Evolutionary conservation across 2,329 filamentous ascomycete species (phyloP).

Genomic region (Nakataea oryzae): DNA sequence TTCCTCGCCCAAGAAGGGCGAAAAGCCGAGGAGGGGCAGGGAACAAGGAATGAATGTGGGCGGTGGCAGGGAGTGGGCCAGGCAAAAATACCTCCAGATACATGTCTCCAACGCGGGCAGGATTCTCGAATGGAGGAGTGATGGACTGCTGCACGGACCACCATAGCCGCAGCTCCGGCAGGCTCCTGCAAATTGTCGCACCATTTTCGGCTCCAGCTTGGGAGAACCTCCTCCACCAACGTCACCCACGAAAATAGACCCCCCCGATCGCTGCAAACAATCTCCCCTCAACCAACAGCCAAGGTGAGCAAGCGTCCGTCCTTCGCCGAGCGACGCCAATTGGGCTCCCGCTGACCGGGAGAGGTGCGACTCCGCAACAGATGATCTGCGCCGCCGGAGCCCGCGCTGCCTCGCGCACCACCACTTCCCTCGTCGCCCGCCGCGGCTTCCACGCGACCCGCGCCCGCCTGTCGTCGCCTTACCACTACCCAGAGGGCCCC

Average conservation of each 20-base stretch:
- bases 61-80: no score
- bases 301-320: not conserved
- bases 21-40: not conserved
- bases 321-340: slow-evolving; percentile 1
- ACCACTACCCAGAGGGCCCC: slow-evolving; percentile 97
- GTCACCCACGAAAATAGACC: not conserved
- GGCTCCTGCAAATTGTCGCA: not conserved
- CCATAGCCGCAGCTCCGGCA: not conserved
- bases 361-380: slow-evolving; percentile 28
- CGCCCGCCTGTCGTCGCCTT: slow-evolving; percentile 73
- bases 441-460: slow-evolving; percentile 92
- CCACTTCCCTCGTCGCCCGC: slow-evolving; percentile 50
- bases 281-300: slow-evolving; percentile 5
- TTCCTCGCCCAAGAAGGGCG: not conserved
- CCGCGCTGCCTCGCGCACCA: slow-evolving; percentile 48
- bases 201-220: not conserved
- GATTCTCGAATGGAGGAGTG: no score
- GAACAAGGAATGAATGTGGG: not conserved
- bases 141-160: not conserved
- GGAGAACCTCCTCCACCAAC: not conserved
- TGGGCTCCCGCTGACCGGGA: not conserved
- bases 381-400: slow-evolving; percentile 70
- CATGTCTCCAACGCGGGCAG: not conserved
- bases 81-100: not conserved
- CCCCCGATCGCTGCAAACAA: not conserved